A percentile compares a stretch with the other conserved stretches of the same genome.
Evolutionary conservation across 257 asterid species (phyloP).

Genomic region (Primulina eburnea): DNA sequence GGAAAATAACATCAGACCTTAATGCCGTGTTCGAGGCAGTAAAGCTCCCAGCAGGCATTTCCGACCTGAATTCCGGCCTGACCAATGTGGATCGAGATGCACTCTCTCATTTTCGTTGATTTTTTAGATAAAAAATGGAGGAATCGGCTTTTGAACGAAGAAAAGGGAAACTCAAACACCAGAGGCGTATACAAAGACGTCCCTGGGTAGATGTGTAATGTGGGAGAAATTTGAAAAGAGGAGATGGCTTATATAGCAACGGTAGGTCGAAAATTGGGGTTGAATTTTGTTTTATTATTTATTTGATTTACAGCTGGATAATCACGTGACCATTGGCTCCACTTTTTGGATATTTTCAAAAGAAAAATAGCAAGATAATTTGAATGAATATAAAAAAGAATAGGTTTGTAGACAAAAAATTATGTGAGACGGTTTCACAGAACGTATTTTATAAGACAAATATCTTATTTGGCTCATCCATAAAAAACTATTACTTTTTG

Average conservation of each 20-base stretch:
- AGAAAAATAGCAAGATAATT: no score
- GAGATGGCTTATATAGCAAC: conserved; percentile 20
- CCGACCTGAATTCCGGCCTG: conserved; percentile 99
- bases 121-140: background rate
- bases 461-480: no score
- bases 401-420: no score
- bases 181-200: conserved; percentile 54
- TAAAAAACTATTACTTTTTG: no score
- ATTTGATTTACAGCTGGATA: conserved; percentile 24
- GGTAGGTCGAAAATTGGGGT: background rate
- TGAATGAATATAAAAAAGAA: no score
- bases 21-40: conserved; percentile 92
- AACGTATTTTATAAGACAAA: no score
- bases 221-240: conserved; percentile 7
- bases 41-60: conserved; percentile 92
- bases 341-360: conserved; percentile 4
- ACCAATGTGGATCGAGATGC: conserved; percentile 96
- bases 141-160: background rate
- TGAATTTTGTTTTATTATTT: background rate
- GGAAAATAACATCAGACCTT: conserved; percentile 40
- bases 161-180: conserved; percentile 11
- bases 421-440: no score
- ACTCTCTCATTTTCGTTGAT: conserved; percentile 70
- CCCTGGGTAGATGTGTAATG: conserved; percentile 27
- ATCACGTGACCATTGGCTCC: conserved; percentile 29